Evolutionary conservation across 441 rosid genomes (phyloP), one percentile per base, ranked within the genome.

Genomic region (Adansonia grandidieri): DNA sequence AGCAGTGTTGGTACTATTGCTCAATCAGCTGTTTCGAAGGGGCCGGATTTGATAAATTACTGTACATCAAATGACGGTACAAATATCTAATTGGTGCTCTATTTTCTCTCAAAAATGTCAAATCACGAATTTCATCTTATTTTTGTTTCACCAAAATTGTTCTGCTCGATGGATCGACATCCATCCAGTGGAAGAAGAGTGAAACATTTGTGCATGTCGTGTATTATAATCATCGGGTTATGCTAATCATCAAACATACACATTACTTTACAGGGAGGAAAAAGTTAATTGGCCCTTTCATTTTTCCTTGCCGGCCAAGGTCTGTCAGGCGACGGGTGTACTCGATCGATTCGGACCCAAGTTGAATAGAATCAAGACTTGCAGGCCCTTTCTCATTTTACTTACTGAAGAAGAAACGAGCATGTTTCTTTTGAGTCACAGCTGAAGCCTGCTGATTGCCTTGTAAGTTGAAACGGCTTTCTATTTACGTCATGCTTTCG

Each of bases 261-360:
- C 19, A 32, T 63, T 63, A 14, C 37, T 32, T 63, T 63, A 24
- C 74, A 47, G 42, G 40, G 17, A 50, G 40, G 6, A 62, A 78
- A 69, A 28, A 42, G 72, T 78, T 71, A 42, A 58, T 17, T 61
- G 81, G 81, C 45, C 81, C 84, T 69, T 78, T 78, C 67, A 69
- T 81, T 13, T 78, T 78, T 74, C 81, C 84, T 69, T 79, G 84
- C 73, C 84, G 74, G 40, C 84, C 73, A 53, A 77, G 84, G 51
- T 78, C 84, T 63, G 73, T 57, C 57, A 81, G 82, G 47, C 71
- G 64, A 60, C 80, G 78, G 71, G 79, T 54, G 10, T 73, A 50
- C 74, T 48, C 64, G 6, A 9, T 73, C 65, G 54, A 72, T 50
- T 73, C 71, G 28, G 66, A 76, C 76, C 61, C 53, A 4, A 71